Evolutionary conservation across 805 yeast genomes (phyloP), one percentile per base, ranked within the genome.

Genomic region (Schizosaccharomyces lindneri): DNA sequence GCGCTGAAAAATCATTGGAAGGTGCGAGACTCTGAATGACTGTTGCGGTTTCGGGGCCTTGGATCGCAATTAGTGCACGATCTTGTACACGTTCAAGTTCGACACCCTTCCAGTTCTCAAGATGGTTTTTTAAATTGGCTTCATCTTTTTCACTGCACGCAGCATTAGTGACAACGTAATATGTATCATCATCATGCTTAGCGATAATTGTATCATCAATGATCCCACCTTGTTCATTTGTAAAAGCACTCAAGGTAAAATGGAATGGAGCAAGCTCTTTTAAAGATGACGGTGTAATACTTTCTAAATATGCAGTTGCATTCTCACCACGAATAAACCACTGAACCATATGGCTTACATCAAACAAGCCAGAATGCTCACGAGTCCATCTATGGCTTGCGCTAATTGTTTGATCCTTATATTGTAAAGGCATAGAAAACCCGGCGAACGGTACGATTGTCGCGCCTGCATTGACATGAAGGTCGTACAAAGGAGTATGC

Each of bases 321-420:
- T 79, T 84, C 0, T 78, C 72, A 17, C 98, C 98, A 1, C 72
- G 69, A 63, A 93, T 21, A 43, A 41, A 43, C 55, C 55, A 43
- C 41, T 59, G 61, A 19, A 59, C 78, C 98, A 93, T 93, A 72
- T 93, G 98, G 62, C 95, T 86, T 61, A 93, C 98, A 70, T 93
- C 98, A 68, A 93, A 93, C 61, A 93, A 75, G 5, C 98, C 98
- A 46, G 89, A 88, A 64, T 85, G 79, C 24, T 75, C 68, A 71
- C 98, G 80, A 0, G 90, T 94, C 97, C 97, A 93, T 61, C 84
- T 79, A 74, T 93, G 98, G 0, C 97, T 88, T 64, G 88, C 95
- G 51, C 87, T 81, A 71, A 90, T 97, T 1, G 86, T 73, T 72
- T 86, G 95, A 65, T 80, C 78, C 13, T 64, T 61, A 75, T 89